Percentiles rank a stretch among this genome's conserved stretches.
phyloP scores from a whole-genome alignment of 2,329 filamentous ascomycete genomes.

The Aspergillus sp. region DNA sequence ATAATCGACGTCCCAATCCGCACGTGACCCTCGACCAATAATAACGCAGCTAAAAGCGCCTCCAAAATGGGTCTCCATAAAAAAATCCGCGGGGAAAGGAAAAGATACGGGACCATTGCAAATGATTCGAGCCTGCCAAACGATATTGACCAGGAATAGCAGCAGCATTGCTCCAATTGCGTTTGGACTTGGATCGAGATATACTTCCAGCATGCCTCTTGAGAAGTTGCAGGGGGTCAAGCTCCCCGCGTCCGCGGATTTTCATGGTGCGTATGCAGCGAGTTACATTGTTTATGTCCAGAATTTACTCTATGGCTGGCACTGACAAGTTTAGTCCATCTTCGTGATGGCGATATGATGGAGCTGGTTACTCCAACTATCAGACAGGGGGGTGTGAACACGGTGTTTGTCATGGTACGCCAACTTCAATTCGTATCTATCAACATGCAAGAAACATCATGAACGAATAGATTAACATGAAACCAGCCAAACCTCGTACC shows the following conservation, averaged over 20 bases:
- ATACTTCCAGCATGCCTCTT: constrained; percentile 24
- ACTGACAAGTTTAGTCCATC: constrained; percentile 46
- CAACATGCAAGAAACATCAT: constrained; percentile 1
- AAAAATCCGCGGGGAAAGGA: too few species aligned
- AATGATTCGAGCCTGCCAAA: too few species aligned
- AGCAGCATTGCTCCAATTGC: not conserved
- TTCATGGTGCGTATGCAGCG: constrained; percentile 42
- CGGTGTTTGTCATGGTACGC: constrained; percentile 49
- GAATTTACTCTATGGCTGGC: too few species aligned
- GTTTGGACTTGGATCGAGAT: not conserved
- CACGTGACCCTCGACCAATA: too few species aligned
- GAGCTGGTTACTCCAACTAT: constrained; percentile 50
- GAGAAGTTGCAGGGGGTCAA: constrained; percentile 34
- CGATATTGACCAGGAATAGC: not conserved
- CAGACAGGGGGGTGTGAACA: constrained; percentile 58
- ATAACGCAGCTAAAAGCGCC: too few species aligned
- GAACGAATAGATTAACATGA: constrained; percentile 13
- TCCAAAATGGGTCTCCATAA: too few species aligned
- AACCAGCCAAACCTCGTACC: constrained; percentile 58
- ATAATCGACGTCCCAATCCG: too few species aligned
- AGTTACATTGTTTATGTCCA: too few species aligned
- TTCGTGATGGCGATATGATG: constrained; percentile 61
- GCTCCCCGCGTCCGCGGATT: constrained; percentile 60
- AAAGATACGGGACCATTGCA: too few species aligned
- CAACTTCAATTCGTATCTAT: not conserved